Evolutionary conservation across 352 stramenopile species (phyloP), one percentile per base, ranked within the genome.

Genomic region (Pythium brassicae): DNA sequence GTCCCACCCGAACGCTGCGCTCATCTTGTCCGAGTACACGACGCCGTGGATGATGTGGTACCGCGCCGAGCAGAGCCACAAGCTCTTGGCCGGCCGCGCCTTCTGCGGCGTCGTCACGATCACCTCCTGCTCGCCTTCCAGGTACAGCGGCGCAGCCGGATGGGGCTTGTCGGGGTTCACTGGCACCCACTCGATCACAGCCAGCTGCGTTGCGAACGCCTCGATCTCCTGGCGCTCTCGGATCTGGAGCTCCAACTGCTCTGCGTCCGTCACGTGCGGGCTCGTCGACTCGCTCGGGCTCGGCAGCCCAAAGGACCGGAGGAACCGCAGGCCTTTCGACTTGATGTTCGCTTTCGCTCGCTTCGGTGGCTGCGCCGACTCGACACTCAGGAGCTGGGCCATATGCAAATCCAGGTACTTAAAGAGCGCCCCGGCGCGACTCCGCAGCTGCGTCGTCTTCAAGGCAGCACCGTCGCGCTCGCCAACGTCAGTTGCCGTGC

Each of bases 341-440:
- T 83, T 84, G 50, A 83, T 78, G 32, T 59, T 68, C 62, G 69
- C 68, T 48, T 72, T 69, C n/a, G 50, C 25, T 40, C 61, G 57
- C 44, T 57, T 69, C n/a, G 59, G 60, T 47, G 55, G 48, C 65
- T 71, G 43, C 26, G 54, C 46, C 43, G 57, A 69, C 47, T 50
- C 46, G 26, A 64, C 39, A 3, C 62, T 77, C 42, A 78, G 58
- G 19, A 90, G 56, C 53, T 83, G 69, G 11, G 77, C 70, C 43
- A 87, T 76, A 32, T 86, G 73, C 2, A 65, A 42, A 55, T 90
- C 76, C n/a, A 90, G 47, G 44, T 90, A 88, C 44, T 81, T 76
- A 27, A 88, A 78, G 54, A 90, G 78, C 34, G 77, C 76, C 2
- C 62, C 51, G 0, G 79, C 70, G 42, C 77, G 75, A 3, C 47